Conservation (phyloP, 129 eudicot species). For the Centrapalus pauciflorus region DNA sequence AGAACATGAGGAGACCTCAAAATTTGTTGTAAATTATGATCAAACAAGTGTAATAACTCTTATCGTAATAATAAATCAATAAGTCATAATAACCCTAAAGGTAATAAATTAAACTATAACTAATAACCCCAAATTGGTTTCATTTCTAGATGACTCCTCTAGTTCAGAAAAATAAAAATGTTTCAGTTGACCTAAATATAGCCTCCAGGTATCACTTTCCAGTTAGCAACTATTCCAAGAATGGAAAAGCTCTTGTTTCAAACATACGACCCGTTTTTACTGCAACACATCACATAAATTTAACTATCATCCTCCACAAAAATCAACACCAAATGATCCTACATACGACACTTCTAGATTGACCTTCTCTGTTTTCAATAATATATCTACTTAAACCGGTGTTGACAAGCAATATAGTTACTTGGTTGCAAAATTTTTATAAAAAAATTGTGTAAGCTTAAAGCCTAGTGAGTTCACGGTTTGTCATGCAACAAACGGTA, state of each 20-base stretch:
- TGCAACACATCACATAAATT: too few relatives aligned
- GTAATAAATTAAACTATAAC: background rate
- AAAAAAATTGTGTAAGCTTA: too few relatives aligned
- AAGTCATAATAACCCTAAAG: background rate
- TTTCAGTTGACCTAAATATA: background rate
- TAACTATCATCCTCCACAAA: too few relatives aligned
- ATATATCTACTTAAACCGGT: too few relatives aligned
- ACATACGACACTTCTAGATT: too few relatives aligned
- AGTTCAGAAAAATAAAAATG: background rate
- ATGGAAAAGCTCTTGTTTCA: background rate
- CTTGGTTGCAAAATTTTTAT: too few relatives aligned
- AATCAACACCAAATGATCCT: too few relatives aligned
- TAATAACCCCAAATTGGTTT: background rate
- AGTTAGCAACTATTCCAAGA: background rate
- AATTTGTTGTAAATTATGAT: background rate
- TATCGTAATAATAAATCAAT: too few relatives aligned
- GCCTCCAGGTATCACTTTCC: background rate
- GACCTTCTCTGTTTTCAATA: too few relatives aligned
- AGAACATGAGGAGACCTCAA: background rate
- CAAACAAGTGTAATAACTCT: background rate
- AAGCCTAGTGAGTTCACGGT: too few relatives aligned
- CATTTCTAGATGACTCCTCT: background rate
- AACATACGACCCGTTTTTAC: background rate
- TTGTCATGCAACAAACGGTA: too few relatives aligned
- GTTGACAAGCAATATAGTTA: too few relatives aligned